A percentile compares a stretch with the other conserved stretches of the same genome.
Evolutionary conservation across 352 stramenopile species (phyloP).

Genomic region (Globisporangium megalacanthum): DNA sequence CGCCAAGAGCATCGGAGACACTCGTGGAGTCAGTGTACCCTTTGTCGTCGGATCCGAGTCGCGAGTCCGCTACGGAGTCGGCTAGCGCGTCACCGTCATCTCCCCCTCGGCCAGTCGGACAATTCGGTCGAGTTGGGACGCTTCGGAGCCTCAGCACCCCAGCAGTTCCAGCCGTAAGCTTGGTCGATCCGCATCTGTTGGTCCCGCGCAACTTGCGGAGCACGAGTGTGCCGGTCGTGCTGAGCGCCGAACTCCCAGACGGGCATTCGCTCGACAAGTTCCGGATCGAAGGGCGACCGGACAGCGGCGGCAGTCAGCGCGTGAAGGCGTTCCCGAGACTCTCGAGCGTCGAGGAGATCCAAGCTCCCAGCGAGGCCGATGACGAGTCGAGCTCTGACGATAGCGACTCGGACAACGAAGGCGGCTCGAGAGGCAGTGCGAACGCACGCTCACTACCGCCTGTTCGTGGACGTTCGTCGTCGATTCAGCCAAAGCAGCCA

Average conservation of each 20-base stretch:
- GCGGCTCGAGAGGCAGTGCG: not conserved
- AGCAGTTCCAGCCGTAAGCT: not conserved
- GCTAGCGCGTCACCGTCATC: not conserved
- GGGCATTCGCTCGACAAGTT: conserved; percentile 4
- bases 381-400: conserved; percentile 7
- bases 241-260: conserved; percentile 6
- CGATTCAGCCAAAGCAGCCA: conserved; percentile 13
- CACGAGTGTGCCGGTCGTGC: conserved; percentile 20
- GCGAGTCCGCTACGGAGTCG: not conserved
- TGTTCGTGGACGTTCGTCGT: conserved; percentile 17
- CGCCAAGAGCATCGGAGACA: too few species aligned
- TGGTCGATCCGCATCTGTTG: not conserved
- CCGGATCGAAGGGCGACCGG: conserved; percentile 1
- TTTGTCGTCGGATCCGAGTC: too few species aligned
- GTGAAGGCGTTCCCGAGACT: conserved; percentile 9
- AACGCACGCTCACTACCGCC: not conserved
- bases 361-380: conserved; percentile 11
- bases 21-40: not conserved
- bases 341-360: conserved; percentile 14
- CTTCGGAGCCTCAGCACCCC: conserved; percentile 26
- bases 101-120: not conserved
- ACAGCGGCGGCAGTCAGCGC: not conserved
- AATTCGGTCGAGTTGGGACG: not conserved
- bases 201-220: conserved; percentile 10
- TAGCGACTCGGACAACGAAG: conserved; percentile 10